Base-by-base conservation (phyloP, 352 stramenopile genomes). In the Globisporangium splendens region DNA sequence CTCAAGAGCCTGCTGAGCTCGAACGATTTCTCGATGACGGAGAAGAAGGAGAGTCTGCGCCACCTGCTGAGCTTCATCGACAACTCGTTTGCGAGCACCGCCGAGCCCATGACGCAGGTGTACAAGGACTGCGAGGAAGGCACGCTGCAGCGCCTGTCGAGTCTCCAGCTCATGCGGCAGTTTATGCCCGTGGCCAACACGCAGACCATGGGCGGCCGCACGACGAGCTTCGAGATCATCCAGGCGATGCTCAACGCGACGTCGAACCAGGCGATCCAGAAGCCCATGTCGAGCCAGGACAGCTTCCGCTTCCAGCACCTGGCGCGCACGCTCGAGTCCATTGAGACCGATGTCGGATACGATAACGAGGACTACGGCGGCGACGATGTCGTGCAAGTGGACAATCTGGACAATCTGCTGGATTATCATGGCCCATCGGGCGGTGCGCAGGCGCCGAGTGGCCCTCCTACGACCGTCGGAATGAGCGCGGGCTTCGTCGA, bases 201-300 rank as follows among this genome's bases (percentile, higher is more conserved):
- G 18, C 63, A 67, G 44, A 59, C 63, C 3, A 86, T 92, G 83
- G 82, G 81, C 28, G 28, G 28, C 1, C 80, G 84, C 35, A 94
- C 83, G 0, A 94, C 83, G 38, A 94, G 84, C 59, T 94, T 94
- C 39, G 84, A 94, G 62, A 90, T 94, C 54, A 91, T 94, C 50
- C 84, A 94, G 65, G 83, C 82, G 24, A 94, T 94, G 75, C 75
- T 94, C 28, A 94, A 91, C 52, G 82, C 84, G 15, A 92, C 77
- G 20, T 90, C 80, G 38, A 94, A 94, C 62, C 75, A 89, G 50
- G 82, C 77, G 17, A 91, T 94, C 56, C 84, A 94, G 52, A 91
- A 91, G 56, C 84, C 84, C 46, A 94, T 94, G 84, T 91, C 78
- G 17, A 91, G 80, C 56, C 84, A 94, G 49, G 84, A 94, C 54